These are phyloP conservation scores for Ophiostoma pallidulum DNA, from an alignment of 2,329 filamentous ascomycete species.

Conservation along the genomic window DNA sequence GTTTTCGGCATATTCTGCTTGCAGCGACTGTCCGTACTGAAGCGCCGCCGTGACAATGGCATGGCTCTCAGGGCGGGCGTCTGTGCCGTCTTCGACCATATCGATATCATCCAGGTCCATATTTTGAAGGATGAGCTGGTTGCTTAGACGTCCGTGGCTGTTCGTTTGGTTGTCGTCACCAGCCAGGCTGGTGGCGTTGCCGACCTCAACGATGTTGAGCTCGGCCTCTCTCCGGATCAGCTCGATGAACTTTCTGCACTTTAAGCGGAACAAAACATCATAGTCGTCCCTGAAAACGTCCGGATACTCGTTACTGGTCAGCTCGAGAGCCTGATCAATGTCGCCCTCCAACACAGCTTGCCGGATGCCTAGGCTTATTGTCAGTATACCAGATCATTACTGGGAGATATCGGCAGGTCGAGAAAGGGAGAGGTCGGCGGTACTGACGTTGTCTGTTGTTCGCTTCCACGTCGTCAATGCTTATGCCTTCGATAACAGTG, in stretches of 20 bases:
- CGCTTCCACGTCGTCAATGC: slow-evolving; percentile 76
- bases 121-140: slow-evolving; percentile 34
- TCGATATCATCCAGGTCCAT: slow-evolving; percentile 52
- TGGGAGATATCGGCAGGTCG: slow-evolving; percentile 11
- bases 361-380: slow-evolving; percentile 58
- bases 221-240: slow-evolving; percentile 75
- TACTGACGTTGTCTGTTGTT: slow-evolving; percentile 71
- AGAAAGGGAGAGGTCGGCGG: not conserved
- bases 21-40: slow-evolving; percentile 68
- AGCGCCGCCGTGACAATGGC: slow-evolving; percentile 60
- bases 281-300: slow-evolving; percentile 70
- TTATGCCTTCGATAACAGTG: slow-evolving; percentile 47
- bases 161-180: not conserved
- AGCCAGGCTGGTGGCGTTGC: slow-evolving; percentile 6
- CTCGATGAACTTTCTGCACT: slow-evolving; percentile 89
- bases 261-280: slow-evolving; percentile 77
- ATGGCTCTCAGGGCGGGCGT: slow-evolving; percentile 23
- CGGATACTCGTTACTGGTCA: slow-evolving; percentile 70
- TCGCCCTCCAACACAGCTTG: slow-evolving; percentile 83
- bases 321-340: slow-evolving; percentile 80
- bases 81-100: slow-evolving; percentile 36
- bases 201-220: slow-evolving; percentile 40
- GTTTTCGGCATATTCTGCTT: slow-evolving; percentile 67
- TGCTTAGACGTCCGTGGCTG: slow-evolving; percentile 27
- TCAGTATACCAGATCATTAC: not conserved